Evolutionary conservation across 179 eudicot genomes (phyloP).

Genomic region (Sideroxylon spinosum): DNA sequence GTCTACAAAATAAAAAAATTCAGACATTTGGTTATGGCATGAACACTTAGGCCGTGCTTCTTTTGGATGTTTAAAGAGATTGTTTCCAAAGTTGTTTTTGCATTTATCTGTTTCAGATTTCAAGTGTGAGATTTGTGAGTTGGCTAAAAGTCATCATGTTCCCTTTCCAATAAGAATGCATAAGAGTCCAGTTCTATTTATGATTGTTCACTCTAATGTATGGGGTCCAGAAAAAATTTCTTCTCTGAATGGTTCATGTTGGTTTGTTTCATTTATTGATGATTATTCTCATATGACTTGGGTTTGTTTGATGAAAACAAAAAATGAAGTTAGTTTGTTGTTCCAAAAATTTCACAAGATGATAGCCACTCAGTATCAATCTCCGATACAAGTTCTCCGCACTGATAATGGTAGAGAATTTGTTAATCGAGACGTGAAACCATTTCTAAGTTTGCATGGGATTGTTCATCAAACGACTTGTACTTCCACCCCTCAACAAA

Average conservation of each 20-base stretch:
- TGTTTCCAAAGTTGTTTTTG: not conserved
- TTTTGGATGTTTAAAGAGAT: too few species aligned
- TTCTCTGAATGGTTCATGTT: too few species aligned
- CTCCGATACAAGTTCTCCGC: not conserved
- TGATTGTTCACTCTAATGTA: too few species aligned
- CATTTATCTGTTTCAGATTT: not conserved
- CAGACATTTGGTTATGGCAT: constrained; percentile 1
- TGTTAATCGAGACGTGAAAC: not conserved
- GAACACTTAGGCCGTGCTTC: not conserved
- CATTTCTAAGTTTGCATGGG: not conserved
- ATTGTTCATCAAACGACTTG: not conserved
- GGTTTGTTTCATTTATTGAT: too few species aligned
- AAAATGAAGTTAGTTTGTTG: too few species aligned
- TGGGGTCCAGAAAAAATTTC: too few species aligned
- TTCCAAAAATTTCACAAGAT: not conserved
- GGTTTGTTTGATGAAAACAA: too few species aligned
- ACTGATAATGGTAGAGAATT: not conserved
- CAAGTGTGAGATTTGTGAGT: not conserved
- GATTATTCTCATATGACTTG: too few species aligned
- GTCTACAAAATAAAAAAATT: not conserved
- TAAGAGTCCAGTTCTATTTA: too few species aligned
- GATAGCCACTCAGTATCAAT: not conserved
- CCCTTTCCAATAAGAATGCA: too few species aligned
- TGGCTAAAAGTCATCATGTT: too few species aligned
- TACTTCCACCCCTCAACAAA: not conserved